Evolutionary conservation across 805 yeast species (phyloP).

Genomic region (Ogataea kodamae): DNA sequence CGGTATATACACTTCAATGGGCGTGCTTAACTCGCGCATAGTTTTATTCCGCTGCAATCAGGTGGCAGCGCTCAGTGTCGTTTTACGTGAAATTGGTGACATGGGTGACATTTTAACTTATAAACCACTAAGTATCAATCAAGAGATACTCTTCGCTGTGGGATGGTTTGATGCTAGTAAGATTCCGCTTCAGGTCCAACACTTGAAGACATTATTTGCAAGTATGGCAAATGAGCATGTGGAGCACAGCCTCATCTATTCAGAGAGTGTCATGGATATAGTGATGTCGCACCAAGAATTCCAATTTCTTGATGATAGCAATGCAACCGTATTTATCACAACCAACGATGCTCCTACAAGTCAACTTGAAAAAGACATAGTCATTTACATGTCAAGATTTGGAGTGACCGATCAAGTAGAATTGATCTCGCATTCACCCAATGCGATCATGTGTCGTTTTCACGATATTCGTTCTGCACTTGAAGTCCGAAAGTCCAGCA

Average conservation of each 20-base stretch:
- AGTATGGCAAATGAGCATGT: conserved; percentile 7
- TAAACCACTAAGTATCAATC: conserved; percentile 8
- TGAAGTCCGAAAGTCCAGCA: conserved; percentile 23
- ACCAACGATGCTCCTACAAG: conserved; percentile 7
- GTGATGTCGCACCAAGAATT: conserved; percentile 22
- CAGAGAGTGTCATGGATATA: conserved; percentile 9
- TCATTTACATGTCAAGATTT: conserved; percentile 20
- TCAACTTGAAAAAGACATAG: conserved; percentile 17
- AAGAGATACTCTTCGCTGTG: conserved; percentile 14
- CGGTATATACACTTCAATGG: neutral
- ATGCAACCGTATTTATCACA: conserved; percentile 20
- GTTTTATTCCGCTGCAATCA: conserved; percentile 15
- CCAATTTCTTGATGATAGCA: conserved; percentile 23
- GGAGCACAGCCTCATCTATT: conserved; percentile 8
- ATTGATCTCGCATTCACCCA: conserved; percentile 6
- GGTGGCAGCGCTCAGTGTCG: conserved; percentile 9
- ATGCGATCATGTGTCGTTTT: conserved; percentile 29
- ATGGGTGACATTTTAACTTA: conserved; percentile 17
- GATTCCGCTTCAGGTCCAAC: conserved; percentile 18
- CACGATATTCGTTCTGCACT: conserved; percentile 36
- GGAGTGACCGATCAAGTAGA: conserved; percentile 23
- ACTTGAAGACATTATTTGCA: conserved; percentile 15
- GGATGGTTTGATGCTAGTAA: conserved; percentile 32
- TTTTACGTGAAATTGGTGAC: conserved; percentile 13
- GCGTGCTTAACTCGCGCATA: conserved; percentile 14